Percentiles rank a stretch among this genome's conserved stretches.
These are phyloP conservation scores for Chytriomyces confervae DNA, from an alignment of 192 early-diverging fungal genomes.

Conservation along the genomic window DNA sequence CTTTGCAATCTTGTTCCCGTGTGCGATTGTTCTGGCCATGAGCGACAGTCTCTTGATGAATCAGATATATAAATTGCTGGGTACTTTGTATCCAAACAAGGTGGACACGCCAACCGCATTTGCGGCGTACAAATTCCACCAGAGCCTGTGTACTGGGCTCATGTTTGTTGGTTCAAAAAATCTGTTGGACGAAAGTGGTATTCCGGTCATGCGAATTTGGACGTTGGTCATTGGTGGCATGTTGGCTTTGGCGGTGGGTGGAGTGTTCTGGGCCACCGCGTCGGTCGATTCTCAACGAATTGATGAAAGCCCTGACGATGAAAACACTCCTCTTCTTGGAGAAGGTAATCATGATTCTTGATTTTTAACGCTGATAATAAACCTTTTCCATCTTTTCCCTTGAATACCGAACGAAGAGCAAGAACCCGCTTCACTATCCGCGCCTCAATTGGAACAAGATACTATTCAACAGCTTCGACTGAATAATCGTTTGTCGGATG, in stretches of 20 bases:
- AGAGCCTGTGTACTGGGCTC: constrained; percentile 28
- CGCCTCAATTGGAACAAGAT: not conserved
- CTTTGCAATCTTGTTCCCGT: constrained; percentile 13
- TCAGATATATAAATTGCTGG: constrained; percentile 38
- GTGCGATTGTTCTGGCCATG: constrained; percentile 26
- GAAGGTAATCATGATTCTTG: not conserved
- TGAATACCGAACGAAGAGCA: too few species aligned
- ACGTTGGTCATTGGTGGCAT: not conserved
- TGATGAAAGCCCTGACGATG: not conserved
- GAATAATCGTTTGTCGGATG: constrained; percentile 26
- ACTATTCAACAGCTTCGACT: constrained; percentile 1
- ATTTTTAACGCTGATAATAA: not conserved
- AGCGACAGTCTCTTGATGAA: constrained; percentile 33
- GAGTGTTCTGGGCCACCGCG: constrained; percentile 22
- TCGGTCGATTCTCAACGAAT: not conserved
- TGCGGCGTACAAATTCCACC: constrained; percentile 38
- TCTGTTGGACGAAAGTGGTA: constrained; percentile 11
- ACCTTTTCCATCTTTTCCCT: too few species aligned
- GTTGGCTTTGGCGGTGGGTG: constrained; percentile 7
- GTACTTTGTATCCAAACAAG: constrained; percentile 28
- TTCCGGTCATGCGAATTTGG: constrained; percentile 29
- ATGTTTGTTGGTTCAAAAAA: constrained; percentile 24
- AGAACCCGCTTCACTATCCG: too few species aligned
- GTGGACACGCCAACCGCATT: constrained; percentile 25
- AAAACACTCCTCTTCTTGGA: constrained; percentile 16